Conservation (phyloP, 2,329 filamentous ascomycete genomes). For the Trichoderma cornu-damae region DNA sequence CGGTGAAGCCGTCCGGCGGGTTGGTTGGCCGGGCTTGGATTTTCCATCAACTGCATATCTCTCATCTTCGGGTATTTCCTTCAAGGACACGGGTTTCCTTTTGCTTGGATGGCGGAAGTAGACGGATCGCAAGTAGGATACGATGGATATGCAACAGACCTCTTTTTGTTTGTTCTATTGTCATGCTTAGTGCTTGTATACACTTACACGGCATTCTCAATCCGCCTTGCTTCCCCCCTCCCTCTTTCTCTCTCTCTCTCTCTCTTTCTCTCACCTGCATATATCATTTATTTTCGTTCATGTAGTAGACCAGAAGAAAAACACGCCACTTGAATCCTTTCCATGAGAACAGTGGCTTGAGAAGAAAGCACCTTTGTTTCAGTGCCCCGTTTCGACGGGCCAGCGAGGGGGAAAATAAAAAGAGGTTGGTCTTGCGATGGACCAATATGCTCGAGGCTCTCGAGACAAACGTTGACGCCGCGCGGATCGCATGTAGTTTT, state of each 20-base stretch:
- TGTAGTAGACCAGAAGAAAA: not conserved
- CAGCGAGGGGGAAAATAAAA: too few relatives aligned
- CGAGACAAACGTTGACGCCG: too few relatives aligned
- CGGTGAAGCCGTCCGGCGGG: not conserved
- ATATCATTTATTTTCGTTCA: not conserved
- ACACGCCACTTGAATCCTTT: not conserved
- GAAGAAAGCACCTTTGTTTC: not conserved
- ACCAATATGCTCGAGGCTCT: too few relatives aligned
- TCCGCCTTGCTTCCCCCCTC: not conserved
- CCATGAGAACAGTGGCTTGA: not conserved
- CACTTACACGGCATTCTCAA: not conserved
- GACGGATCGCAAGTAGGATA: conserved; percentile 5
- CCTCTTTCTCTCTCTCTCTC: not conserved
- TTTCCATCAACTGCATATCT: not conserved
- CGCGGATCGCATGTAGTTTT: too few relatives aligned
- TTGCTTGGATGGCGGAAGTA: not conserved
- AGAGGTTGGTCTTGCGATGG: too few relatives aligned
- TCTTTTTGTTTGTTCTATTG: not conserved
- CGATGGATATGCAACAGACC: not conserved
- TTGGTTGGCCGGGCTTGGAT: not conserved
- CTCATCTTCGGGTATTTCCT: not conserved
- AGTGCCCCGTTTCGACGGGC: too few relatives aligned
- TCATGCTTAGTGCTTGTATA: too few relatives aligned
- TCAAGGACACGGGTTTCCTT: not conserved
- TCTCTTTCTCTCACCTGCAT: not conserved